A percentile compares a stretch with the other conserved stretches of the same genome.
These are phyloP conservation scores for Clarireedia sp. DNA, from an alignment of 2,329 filamentous ascomycete species.

Conservation along the genomic window DNA sequence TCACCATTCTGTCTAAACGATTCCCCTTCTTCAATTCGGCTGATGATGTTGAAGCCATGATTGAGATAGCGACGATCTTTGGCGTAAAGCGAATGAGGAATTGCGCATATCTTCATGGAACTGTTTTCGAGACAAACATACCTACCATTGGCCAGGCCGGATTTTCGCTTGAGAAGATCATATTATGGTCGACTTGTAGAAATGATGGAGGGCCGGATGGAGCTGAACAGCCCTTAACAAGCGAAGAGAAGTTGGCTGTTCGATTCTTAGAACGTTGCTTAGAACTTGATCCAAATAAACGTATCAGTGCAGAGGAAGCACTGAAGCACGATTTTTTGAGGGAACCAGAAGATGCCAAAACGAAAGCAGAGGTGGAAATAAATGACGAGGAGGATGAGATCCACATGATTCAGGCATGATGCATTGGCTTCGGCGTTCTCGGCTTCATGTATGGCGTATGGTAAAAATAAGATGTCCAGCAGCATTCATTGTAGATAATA, in stretches of 20 bases:
- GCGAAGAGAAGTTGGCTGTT: conserved; percentile 65
- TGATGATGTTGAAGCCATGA: conserved; percentile 96
- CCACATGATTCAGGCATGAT: conserved; percentile 5
- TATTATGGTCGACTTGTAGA: conserved; percentile 87
- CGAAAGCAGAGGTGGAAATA: conserved; percentile 39
- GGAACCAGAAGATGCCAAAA: conserved; percentile 42
- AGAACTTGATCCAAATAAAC: conserved; percentile 65
- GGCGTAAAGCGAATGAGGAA: conserved; percentile 76
- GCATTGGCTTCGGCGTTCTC: background rate
- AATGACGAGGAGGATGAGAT: conserved; percentile 26
- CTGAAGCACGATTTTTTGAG: conserved; percentile 59
- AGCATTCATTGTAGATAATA: conserved; percentile 17
- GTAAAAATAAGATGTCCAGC: background rate
- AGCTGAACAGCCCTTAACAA: conserved; percentile 42
- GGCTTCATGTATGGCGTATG: conserved; percentile 8
- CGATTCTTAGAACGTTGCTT: conserved; percentile 65
- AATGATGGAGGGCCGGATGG: conserved; percentile 50
- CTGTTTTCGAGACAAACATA: conserved; percentile 86
- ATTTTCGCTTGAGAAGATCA: conserved; percentile 85
- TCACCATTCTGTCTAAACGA: conserved; percentile 85
- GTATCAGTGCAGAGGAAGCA: conserved; percentile 70
- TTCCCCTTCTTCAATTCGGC: conserved; percentile 99
- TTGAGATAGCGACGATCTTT: conserved; percentile 95
- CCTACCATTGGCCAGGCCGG: conserved; percentile 81
- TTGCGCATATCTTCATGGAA: conserved; percentile 76